Percentiles rank a stretch among this genome's conserved stretches.
Conservation (phyloP, 1,139 yeast species). For the Scheffersomyces quercinus region DNA sequence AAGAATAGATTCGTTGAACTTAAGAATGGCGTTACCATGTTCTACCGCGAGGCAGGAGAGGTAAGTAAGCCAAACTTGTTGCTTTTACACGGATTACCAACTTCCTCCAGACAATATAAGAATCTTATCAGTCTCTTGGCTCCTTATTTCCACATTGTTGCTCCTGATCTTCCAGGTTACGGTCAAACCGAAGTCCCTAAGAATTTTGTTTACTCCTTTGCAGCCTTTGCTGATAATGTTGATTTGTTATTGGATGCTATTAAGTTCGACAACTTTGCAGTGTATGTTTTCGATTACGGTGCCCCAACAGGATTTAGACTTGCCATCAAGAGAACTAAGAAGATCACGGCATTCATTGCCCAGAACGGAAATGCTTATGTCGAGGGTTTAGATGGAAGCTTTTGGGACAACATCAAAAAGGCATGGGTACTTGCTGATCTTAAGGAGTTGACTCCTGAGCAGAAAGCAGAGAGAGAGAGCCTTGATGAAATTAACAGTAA, state of each 20-base stretch:
- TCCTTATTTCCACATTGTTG: constrained; percentile 35
- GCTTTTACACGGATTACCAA: constrained; percentile 45
- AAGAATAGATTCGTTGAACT: neutral
- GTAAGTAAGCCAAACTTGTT: constrained; percentile 27
- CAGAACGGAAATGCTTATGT: constrained; percentile 49
- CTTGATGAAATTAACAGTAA: constrained; percentile 14
- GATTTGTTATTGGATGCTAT: constrained; percentile 28
- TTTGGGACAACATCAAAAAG: constrained; percentile 36
- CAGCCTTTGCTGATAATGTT: constrained; percentile 29
- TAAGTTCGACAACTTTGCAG: constrained; percentile 24
- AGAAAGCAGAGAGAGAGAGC: constrained; percentile 4
- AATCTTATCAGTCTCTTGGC: constrained; percentile 35
- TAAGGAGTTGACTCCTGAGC: neutral
- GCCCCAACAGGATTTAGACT: constrained; percentile 42
- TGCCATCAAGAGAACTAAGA: constrained; percentile 28
- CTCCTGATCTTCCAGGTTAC: constrained; percentile 48
- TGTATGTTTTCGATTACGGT: constrained; percentile 46
- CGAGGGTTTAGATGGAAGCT: constrained; percentile 35
- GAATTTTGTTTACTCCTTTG: constrained; percentile 28
- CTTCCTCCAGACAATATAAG: constrained; percentile 40
- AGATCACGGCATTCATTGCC: constrained; percentile 28
- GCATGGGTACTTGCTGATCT: constrained; percentile 27
- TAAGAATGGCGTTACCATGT: constrained; percentile 23
- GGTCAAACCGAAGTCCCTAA: constrained; percentile 35
- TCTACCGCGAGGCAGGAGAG: constrained; percentile 40